Percentiles rank a stretch among this genome's conserved stretches.
Conservation (phyloP, 805 yeast species). For the Candida vartiovaarae region DNA sequence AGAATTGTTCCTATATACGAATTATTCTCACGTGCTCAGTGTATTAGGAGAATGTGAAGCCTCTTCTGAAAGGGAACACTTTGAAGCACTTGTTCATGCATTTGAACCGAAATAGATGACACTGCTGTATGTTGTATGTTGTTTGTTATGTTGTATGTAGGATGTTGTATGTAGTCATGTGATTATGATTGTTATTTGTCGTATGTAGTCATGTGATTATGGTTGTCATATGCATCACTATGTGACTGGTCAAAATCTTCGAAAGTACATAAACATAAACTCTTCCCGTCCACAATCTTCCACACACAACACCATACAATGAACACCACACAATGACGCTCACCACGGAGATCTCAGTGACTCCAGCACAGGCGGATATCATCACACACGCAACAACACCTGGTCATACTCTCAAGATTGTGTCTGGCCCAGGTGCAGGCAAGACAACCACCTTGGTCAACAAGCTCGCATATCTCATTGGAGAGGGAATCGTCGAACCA, state of each 20-base stretch:
- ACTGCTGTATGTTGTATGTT: too few relatives aligned
- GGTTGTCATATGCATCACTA: too few relatives aligned
- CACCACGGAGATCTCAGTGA: slow-evolving; percentile 22
- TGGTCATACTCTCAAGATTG: slow-evolving; percentile 39
- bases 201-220: too few relatives aligned
- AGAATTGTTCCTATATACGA: slow-evolving; percentile 66
- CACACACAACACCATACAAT: too few relatives aligned
- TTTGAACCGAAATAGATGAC: slow-evolving; percentile 15
- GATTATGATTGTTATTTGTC: too few relatives aligned
- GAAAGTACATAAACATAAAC: too few relatives aligned
- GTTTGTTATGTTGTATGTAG: too few relatives aligned
- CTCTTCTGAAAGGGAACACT: slow-evolving; percentile 35
- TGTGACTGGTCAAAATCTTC: too few relatives aligned
- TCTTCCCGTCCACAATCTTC: too few relatives aligned
- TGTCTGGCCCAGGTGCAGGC: slow-evolving; percentile 74
- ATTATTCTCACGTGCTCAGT: slow-evolving; percentile 27
- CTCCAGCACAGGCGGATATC: slow-evolving; percentile 40
- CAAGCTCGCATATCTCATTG: slow-evolving; percentile 43
- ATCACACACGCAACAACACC: slow-evolving; percentile 35
- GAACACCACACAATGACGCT: not conserved
- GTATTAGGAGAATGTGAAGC: slow-evolving; percentile 32
- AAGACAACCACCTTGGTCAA: slow-evolving; percentile 55
- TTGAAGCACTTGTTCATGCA: slow-evolving; percentile 37
- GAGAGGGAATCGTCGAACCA: slow-evolving; percentile 34
- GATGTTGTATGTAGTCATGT: too few relatives aligned